Base-by-base conservation (phyloP, 306 rosid genomes). In the Benincasa hispida region DNA sequence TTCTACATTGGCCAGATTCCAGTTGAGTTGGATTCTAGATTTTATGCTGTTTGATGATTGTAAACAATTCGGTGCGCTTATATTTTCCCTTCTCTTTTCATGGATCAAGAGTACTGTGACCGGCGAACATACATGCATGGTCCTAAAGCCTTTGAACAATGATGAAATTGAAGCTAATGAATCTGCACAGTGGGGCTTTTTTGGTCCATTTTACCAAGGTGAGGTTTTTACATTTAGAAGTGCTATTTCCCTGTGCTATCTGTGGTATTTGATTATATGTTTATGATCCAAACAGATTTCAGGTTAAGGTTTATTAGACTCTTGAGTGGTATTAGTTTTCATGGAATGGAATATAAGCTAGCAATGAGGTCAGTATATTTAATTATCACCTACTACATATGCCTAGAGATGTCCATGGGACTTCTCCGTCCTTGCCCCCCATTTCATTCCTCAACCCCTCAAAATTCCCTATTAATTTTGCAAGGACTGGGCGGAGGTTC, bases 51-150 rank as follows among this genome's bases (percentile, higher is more conserved):
- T 37, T 18, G 66, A 56, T 55, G 1, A 50, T 19, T 30, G 48
- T 34, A 9, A 51, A n/a, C 62, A 19, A 24, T 53, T 55, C 8
- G 12, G 12, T 51, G 10, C 25, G 51, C 50, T 75, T 79, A 51
- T 53, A 77, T 11, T 39, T 65, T 72, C 66, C 56, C 48, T 35
- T 65, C 41, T 63, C 19, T 41, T 65, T 78, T 72, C 34, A 67
- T 58, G 79, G 51, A 83, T 78, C 69, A 47, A 94, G 97, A 94
- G 87, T 85, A 14, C 86, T 79, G 91, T 90, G 79, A 94, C 97
- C 4, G 97, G 99, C 62, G 97, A 94, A 89, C 96, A 94, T 83
- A 81, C 99, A 2, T 92, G 99, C 77, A 94, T 91, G 97, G 79
- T 90, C 84, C 70, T 94, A 75, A 94, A 90, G 76, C 87, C 99